These are phyloP conservation scores for Picea sitchensis DNA, from an alignment of 75 land plant genomes.

Conservation along the genomic window DNA sequence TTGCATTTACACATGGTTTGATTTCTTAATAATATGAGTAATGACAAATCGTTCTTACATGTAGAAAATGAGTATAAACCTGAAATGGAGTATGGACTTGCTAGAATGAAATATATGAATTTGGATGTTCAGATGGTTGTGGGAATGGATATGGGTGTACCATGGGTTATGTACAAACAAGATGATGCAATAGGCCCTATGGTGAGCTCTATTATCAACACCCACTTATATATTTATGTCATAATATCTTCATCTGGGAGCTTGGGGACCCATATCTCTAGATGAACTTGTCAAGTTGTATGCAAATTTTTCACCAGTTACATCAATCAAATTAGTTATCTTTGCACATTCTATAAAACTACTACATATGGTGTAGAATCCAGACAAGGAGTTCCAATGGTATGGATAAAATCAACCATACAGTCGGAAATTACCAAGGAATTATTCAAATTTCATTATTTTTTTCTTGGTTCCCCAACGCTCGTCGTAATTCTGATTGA, in stretches of 20 bases:
- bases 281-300: background rate
- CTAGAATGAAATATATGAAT: slow-evolving; percentile 61
- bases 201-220: slow-evolving; percentile 29
- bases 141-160: slow-evolving; percentile 63
- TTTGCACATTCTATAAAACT: too few relatives aligned
- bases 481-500: too few relatives aligned
- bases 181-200: slow-evolving; percentile 86
- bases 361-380: too few relatives aligned
- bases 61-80: slow-evolving; percentile 95
- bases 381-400: too few relatives aligned
- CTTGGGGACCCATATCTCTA: background rate
- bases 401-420: too few relatives aligned
- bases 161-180: slow-evolving; percentile 97
- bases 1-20: background rate
- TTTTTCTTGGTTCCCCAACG: too few relatives aligned
- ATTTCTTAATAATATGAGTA: background rate
- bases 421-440: too few relatives aligned
- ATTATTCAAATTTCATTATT: too few relatives aligned
- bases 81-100: slow-evolving; percentile 48
- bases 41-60: slow-evolving; percentile 18
- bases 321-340: background rate
- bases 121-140: slow-evolving; percentile 93
- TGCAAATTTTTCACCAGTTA: background rate
- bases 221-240: background rate
- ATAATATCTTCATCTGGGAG: background rate